A percentile compares a stretch with the other conserved stretches of the same genome.
Conservation (phyloP, 768 basidiomycete genomes). For the Strobilomyces dryophilus region DNA sequence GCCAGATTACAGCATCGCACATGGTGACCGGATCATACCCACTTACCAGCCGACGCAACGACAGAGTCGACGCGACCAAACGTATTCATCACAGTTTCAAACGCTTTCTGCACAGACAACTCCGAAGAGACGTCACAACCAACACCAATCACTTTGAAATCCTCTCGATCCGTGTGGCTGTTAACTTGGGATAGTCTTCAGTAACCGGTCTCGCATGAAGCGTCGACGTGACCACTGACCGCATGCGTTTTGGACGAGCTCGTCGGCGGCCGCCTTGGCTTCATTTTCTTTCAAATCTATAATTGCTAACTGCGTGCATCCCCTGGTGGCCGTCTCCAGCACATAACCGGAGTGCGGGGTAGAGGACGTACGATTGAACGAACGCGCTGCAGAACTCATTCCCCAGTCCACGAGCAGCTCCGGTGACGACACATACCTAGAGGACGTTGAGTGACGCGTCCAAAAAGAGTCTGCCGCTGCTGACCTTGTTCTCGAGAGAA, state of each 20-base stretch:
- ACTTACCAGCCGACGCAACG: constrained; percentile 82
- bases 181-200: constrained; percentile 42
- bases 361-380: constrained; percentile 59
- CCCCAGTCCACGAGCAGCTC: constrained; percentile 88
- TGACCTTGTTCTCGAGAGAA: constrained; percentile 75
- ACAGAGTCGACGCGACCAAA: constrained; percentile 76
- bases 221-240: constrained; percentile 31
- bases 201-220: constrained; percentile 22
- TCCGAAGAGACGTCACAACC: constrained; percentile 90
- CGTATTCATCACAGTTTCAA: constrained; percentile 54
- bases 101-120: constrained; percentile 69
- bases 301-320: constrained; percentile 75
- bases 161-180: constrained; percentile 50
- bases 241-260: constrained; percentile 56
- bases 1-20: constrained; percentile 5
- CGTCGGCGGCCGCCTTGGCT: constrained; percentile 61
- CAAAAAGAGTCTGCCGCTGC: constrained; percentile 7
- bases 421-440: constrained; percentile 89
- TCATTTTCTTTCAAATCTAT: constrained; percentile 77
- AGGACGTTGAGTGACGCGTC: background rate
- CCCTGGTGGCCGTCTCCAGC: constrained; percentile 41
- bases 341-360: background rate
- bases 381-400: constrained; percentile 90
- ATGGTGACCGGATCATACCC: constrained; percentile 8
- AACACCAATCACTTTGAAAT: constrained; percentile 67